Evolutionary conservation across 164 flowering plant genomes (phyloP).

Genomic region (Brasenia schreberi): DNA sequence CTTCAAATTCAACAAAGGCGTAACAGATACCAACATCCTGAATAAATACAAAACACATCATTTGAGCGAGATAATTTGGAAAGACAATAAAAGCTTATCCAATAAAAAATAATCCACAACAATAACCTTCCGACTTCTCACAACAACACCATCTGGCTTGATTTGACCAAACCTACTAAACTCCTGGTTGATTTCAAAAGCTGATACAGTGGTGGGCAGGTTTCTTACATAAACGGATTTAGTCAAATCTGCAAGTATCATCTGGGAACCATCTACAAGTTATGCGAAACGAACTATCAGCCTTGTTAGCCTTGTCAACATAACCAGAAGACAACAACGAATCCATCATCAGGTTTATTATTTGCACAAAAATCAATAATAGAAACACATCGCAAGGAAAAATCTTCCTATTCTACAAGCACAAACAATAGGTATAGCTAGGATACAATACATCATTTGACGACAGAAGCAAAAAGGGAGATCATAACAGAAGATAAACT

Average conservation of each 20-base stretch:
- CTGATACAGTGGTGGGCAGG: constrained; percentile 30
- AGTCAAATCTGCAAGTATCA: neutral
- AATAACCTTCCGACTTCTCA: constrained; percentile 66
- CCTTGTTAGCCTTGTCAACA: no score
- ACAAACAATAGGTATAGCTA: no score
- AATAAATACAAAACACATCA: neutral
- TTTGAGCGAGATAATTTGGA: neutral
- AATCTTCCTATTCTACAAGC: no score
- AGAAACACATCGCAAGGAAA: no score
- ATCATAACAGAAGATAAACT: no score
- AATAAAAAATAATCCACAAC: neutral
- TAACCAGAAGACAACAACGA: no score
- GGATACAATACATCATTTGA: no score
- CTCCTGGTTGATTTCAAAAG: constrained; percentile 33
- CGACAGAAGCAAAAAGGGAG: no score
- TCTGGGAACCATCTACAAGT: neutral
- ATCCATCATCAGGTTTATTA: no score
- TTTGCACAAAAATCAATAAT: no score
- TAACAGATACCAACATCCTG: constrained; percentile 81
- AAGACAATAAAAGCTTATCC: neutral
- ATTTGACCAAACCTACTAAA: constrained; percentile 38
- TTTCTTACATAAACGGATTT: constrained; percentile 46
- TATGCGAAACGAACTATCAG: no score
- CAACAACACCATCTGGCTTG: constrained; percentile 66
- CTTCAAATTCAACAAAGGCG: constrained; percentile 96